A percentile compares a stretch with the other conserved stretches of the same genome.
phyloP scores from a whole-genome alignment of 441 rosid genomes.

The Euphorbia schlechtendalii region DNA sequence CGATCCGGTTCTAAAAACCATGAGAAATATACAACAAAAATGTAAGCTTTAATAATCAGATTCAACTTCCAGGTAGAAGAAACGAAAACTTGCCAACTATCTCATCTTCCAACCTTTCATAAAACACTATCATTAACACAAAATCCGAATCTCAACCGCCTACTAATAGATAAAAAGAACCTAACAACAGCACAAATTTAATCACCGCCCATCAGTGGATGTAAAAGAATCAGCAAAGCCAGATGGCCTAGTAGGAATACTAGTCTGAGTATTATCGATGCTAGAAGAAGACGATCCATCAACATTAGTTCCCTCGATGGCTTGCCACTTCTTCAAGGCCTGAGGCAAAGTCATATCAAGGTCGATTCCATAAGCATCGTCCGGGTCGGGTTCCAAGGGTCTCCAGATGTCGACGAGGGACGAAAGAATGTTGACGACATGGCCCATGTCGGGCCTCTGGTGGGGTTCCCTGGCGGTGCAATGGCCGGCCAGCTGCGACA shows the following conservation, averaged over 20 bases:
- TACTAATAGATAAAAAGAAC: slow-evolving; percentile 5
- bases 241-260: slow-evolving; percentile 29
- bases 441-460: slow-evolving; percentile 93
- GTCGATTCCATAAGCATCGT: slow-evolving; percentile 67
- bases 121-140: neutral
- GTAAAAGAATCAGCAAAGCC: slow-evolving; percentile 33
- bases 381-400: slow-evolving; percentile 58
- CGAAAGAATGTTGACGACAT: slow-evolving; percentile 75
- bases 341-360: slow-evolving; percentile 59
- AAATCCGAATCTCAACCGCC: neutral
- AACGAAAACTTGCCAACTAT: neutral
- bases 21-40: neutral
- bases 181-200: too few species aligned
- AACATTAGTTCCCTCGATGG: slow-evolving; percentile 21
- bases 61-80: neutral
- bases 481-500: slow-evolving; percentile 85
- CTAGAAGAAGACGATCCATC: slow-evolving; percentile 18
- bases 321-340: slow-evolving; percentile 31
- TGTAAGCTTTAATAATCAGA: neutral
- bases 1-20: too few species aligned
- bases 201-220: slow-evolving; percentile 27
- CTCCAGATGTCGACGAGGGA: slow-evolving; percentile 78
- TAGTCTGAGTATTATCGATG: slow-evolving; percentile 29
- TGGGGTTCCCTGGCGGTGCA: slow-evolving; percentile 81
- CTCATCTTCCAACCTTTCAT: too few species aligned